phyloP scores from a whole-genome alignment of 495 filamentous ascomycete species.

The Chlorociboria aeruginascens region DNA sequence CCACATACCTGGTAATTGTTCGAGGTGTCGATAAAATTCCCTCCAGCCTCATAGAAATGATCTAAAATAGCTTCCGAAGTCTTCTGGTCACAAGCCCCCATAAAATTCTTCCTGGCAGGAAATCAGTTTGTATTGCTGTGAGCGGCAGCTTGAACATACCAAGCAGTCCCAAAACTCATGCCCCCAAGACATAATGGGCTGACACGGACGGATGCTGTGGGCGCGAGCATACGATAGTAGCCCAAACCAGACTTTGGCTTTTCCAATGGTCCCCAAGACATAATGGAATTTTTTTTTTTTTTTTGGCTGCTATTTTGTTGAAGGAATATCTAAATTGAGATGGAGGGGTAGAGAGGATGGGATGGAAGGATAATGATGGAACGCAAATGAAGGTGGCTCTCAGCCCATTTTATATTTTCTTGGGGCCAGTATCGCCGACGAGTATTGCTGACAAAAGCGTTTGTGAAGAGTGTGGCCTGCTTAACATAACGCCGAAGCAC shows the following conservation, averaged over 20 bases:
- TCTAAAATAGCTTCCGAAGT: conserved; percentile 54
- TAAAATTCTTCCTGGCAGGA: conserved; percentile 21
- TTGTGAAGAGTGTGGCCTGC: too few relatives aligned
- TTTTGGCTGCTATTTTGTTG: background rate
- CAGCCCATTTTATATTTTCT: too few relatives aligned
- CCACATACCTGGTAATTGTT: conserved; percentile 13
- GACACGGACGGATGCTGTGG: conserved; percentile 43
- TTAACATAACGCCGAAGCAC: too few relatives aligned
- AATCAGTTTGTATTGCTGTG: background rate
- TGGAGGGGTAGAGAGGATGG: background rate
- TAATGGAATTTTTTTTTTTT: too few relatives aligned
- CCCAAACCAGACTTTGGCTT: conserved; percentile 37
- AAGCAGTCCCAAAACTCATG: conserved; percentile 51
- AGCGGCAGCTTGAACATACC: conserved; percentile 21
- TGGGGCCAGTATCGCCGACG: too few relatives aligned
- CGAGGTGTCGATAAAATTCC: conserved; percentile 67
- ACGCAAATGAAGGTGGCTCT: too few relatives aligned
- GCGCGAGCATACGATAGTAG: conserved; percentile 47
- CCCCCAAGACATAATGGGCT: conserved; percentile 48
- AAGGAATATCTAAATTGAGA: background rate
- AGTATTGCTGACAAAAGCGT: too few relatives aligned
- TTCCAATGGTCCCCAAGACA: conserved; percentile 19
- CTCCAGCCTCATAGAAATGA: conserved; percentile 50
- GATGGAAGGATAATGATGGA: too few relatives aligned
- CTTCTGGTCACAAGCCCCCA: conserved; percentile 52